These are phyloP conservation scores for Scutellaria barbata DNA, from an alignment of 257 asterid species.

Conservation along the genomic window DNA sequence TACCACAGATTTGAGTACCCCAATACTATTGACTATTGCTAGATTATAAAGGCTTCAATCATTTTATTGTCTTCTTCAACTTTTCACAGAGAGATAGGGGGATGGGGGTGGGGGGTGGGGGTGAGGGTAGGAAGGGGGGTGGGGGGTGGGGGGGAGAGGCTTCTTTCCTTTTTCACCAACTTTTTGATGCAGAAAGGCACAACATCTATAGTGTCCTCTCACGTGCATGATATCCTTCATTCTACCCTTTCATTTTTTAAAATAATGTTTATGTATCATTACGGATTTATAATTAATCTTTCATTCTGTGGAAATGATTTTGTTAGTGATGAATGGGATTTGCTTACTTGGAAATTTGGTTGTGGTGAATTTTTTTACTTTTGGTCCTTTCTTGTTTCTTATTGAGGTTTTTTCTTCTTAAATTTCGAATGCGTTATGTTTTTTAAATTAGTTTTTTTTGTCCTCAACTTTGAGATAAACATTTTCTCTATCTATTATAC, in stretches of 20 bases:
- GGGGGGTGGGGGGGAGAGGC: neutral
- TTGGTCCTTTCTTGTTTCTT: too few species aligned
- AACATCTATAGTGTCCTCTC: slow-evolving; percentile 56
- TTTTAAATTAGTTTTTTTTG: too few species aligned
- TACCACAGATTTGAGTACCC: slow-evolving; percentile 52
- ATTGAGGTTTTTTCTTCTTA: too few species aligned
- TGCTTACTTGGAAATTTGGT: too few species aligned
- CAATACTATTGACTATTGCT: slow-evolving; percentile 62
- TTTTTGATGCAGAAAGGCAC: slow-evolving; percentile 58
- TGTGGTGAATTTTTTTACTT: too few species aligned
- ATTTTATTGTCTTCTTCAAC: slow-evolving; percentile 64
- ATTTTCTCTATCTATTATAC: too few species aligned
- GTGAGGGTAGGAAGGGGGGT: neutral
- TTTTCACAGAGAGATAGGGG: slow-evolving; percentile 35
- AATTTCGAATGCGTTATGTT: too few species aligned
- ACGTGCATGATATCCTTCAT: slow-evolving; percentile 53
- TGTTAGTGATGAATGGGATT: too few species aligned
- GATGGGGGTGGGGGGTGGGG: neutral
- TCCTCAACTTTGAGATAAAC: too few species aligned
- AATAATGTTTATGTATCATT: too few species aligned
- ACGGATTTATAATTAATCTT: too few species aligned
- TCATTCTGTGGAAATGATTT: too few species aligned
- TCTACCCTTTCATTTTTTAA: neutral
- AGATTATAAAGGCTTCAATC: slow-evolving; percentile 58
- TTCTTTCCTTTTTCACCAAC: slow-evolving; percentile 46